Evolutionary conservation across 441 rosid species (phyloP).

Genomic region (Eruca vesicaria): DNA sequence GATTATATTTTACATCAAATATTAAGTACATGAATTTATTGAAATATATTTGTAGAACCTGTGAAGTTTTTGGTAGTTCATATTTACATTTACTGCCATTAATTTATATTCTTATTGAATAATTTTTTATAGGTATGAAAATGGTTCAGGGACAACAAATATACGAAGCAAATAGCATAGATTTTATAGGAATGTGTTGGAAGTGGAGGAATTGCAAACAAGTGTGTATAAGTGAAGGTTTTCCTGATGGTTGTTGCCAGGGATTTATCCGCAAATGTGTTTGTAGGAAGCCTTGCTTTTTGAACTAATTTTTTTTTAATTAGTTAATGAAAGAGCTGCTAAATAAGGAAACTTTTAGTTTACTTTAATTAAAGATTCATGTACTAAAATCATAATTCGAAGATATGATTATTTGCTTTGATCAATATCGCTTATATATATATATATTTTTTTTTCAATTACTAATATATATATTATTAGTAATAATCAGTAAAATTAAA

Average conservation of each 20-base stretch:
- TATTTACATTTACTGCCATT: not conserved
- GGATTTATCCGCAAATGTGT: not conserved
- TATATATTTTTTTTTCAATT: not conserved
- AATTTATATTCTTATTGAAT: not conserved
- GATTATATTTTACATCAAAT: too few species aligned
- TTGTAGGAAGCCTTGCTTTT: not conserved
- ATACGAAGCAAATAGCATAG: not conserved
- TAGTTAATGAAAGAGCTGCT: not conserved
- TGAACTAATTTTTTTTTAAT: not conserved
- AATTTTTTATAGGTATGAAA: not conserved
- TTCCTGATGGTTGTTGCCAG: conserved; percentile 7
- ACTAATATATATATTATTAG: not conserved
- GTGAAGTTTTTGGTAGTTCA: not conserved
- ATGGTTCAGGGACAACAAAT: too few species aligned
- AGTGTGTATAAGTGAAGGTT: too few species aligned
- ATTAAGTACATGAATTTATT: not conserved
- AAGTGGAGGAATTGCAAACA: not conserved
- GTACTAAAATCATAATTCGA: not conserved
- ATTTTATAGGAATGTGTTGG: not conserved
- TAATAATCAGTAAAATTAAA: too few species aligned
- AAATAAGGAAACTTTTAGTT: not conserved
- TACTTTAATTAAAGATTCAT: not conserved
- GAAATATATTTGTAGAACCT: not conserved
- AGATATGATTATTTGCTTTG: too few species aligned
- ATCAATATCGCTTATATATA: not conserved